These are phyloP conservation scores for Penicillium sclerotigenum DNA, from an alignment of 2,329 filamentous ascomycete genomes.

Conservation along the genomic window DNA sequence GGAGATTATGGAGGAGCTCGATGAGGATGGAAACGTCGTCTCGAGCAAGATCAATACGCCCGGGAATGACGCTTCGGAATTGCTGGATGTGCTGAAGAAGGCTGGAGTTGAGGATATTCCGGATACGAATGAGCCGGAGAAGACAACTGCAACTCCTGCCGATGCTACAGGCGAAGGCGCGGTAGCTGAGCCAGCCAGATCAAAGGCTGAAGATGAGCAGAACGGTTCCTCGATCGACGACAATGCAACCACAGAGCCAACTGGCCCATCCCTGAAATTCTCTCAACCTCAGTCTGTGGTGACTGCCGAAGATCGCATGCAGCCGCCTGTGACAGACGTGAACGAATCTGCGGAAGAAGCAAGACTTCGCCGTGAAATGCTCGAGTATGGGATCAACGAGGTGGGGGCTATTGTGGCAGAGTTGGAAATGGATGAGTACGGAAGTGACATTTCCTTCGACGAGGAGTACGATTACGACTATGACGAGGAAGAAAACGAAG, in stretches of 20 bases:
- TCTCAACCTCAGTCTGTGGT: slow-evolving; percentile 20
- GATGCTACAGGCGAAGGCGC: background rate
- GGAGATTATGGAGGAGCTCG: slow-evolving; percentile 88
- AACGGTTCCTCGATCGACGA: background rate
- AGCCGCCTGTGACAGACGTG: slow-evolving; percentile 60
- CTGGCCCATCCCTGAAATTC: slow-evolving; percentile 10
- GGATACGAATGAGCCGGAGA: slow-evolving; percentile 15
- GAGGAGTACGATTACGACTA: slow-evolving; percentile 51
- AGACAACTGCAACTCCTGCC: slow-evolving; percentile 12
- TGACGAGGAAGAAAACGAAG: slow-evolving; percentile 64
- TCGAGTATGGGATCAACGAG: slow-evolving; percentile 82
- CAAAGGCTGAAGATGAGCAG: background rate
- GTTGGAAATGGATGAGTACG: slow-evolving; percentile 72
- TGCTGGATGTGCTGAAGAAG: slow-evolving; percentile 71
- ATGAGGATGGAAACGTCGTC: slow-evolving; percentile 83
- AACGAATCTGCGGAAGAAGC: slow-evolving; percentile 80
- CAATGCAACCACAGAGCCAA: slow-evolving; percentile 2
- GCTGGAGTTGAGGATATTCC: slow-evolving; percentile 62
- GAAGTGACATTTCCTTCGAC: slow-evolving; percentile 50
- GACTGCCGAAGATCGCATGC: slow-evolving; percentile 21
- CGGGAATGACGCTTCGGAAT: slow-evolving; percentile 62
- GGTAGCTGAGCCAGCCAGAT: background rate
- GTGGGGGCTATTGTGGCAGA: slow-evolving; percentile 91
- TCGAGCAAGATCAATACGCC: slow-evolving; percentile 65
- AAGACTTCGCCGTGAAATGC: slow-evolving; percentile 77